phyloP scores from a whole-genome alignment of 305 asterid genomes.

The Fraxinus paxiana region DNA sequence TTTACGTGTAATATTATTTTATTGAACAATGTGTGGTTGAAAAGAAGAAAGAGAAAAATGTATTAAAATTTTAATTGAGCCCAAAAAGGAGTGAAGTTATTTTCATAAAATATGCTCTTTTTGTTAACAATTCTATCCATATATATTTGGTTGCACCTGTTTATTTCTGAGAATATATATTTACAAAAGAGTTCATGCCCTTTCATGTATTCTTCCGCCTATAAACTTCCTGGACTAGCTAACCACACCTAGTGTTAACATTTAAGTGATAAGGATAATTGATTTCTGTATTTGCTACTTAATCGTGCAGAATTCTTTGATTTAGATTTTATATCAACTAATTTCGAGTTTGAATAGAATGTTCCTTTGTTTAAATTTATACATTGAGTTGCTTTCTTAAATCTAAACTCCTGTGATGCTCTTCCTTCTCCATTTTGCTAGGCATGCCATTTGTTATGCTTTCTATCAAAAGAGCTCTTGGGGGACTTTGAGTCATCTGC shows the following conservation, averaged over 20 bases:
- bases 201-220: neutral
- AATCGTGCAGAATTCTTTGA: neutral
- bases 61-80: neutral
- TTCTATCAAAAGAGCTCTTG: constrained; percentile 89
- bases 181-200: neutral
- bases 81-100: constrained; percentile 4
- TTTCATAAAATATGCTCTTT: constrained; percentile 7
- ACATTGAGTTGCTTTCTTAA: neutral
- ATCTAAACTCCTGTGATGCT: constrained; percentile 16
- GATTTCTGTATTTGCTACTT: neutral
- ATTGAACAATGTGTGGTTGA: neutral
- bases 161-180: neutral
- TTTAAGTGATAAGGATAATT: neutral
- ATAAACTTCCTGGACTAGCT: constrained; percentile 2
- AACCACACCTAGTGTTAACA: constrained; percentile 8
- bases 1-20: neutral
- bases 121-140: neutral
- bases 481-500: constrained; percentile 99
- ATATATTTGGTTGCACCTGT: constrained; percentile 13
- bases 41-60: neutral
- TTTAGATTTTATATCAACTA: neutral
- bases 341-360: neutral
- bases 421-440: constrained; percentile 27
- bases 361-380: neutral
- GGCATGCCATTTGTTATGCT: constrained; percentile 83